Evolutionary conservation across 1,139 yeast genomes (phyloP).

Genomic region (Starmera stellimalicola): DNA sequence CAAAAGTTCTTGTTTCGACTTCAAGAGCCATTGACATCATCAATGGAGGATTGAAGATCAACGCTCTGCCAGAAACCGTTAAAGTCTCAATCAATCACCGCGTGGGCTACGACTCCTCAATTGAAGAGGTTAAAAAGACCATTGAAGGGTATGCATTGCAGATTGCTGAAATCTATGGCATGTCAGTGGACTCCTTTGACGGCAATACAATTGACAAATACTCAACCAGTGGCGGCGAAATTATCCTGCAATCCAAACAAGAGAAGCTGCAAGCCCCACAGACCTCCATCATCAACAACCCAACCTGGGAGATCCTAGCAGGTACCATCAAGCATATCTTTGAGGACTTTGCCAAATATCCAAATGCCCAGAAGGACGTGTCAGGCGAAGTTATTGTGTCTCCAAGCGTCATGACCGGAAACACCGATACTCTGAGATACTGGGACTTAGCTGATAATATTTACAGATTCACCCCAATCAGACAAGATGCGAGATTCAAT

Average conservation of each 20-base stretch:
- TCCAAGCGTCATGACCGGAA: conserved; percentile 46
- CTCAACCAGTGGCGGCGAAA: conserved; percentile 25
- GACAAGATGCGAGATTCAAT: conserved; percentile 26
- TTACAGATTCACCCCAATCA: conserved; percentile 37
- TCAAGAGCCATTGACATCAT: conserved; percentile 55
- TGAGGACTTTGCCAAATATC: conserved; percentile 35
- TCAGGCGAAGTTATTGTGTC: conserved; percentile 33
- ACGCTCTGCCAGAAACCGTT: conserved; percentile 66
- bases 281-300: conserved; percentile 36
- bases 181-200: conserved; percentile 34
- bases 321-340: conserved; percentile 48
- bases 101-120: conserved; percentile 39
- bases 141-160: conserved; percentile 28
- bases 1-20: conserved; percentile 38
- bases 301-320: conserved; percentile 42
- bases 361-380: conserved; percentile 8
- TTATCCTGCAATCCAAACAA: conserved; percentile 26
- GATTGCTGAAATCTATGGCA: conserved; percentile 36
- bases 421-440: conserved; percentile 53
- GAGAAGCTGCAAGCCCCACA: conserved; percentile 48
- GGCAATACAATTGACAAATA: conserved; percentile 21
- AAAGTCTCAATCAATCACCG: conserved; percentile 45
- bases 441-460: conserved; percentile 49
- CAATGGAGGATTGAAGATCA: conserved; percentile 48
- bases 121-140: conserved; percentile 32